A percentile compares a stretch with the other conserved stretches of the same genome.
These are phyloP conservation scores for Paramecium biaurelia DNA, from an alignment of 73 alveolate genomes.

Conservation along the genomic window DNA sequence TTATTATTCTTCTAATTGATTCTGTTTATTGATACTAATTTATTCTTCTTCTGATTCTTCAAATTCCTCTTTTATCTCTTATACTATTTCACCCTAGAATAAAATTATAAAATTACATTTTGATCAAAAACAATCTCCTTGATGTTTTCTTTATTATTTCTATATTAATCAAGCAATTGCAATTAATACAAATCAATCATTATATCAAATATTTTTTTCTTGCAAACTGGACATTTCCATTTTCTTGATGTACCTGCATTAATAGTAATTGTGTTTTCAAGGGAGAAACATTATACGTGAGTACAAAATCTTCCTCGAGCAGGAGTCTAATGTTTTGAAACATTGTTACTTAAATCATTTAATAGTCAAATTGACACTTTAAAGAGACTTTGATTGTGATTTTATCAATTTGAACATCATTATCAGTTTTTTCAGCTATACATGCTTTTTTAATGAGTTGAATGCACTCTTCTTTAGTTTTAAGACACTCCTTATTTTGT, in stretches of 20 bases:
- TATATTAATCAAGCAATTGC: neutral
- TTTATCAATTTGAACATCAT: slow-evolving; percentile 29
- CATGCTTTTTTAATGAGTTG: neutral
- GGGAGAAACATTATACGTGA: slow-evolving; percentile 59
- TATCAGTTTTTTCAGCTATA: neutral
- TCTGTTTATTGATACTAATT: neutral
- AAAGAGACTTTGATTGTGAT: neutral
- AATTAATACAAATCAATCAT: slow-evolving; percentile 35
- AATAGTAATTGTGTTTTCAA: slow-evolving; percentile 57
- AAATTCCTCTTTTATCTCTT: slow-evolving; percentile 8
- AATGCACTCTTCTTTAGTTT: neutral
- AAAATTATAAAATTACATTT: neutral
- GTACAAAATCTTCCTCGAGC: slow-evolving; percentile 60
- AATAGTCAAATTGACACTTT: slow-evolving; percentile 16
- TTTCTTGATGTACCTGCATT: slow-evolving; percentile 58
- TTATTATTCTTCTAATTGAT: neutral
- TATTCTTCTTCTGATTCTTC: slow-evolving; percentile 60
- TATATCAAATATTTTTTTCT: slow-evolving; percentile 40
- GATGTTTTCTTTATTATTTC: slow-evolving; percentile 1
- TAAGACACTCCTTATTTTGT: neutral
- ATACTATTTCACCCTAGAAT: neutral
- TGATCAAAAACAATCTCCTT: slow-evolving; percentile 52
- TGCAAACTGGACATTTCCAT: slow-evolving; percentile 65
- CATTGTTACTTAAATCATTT: neutral
- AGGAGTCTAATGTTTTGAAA: slow-evolving; percentile 32